Conservation (phyloP, 177 flowering plant species). For the Vitis hybrid region DNA sequence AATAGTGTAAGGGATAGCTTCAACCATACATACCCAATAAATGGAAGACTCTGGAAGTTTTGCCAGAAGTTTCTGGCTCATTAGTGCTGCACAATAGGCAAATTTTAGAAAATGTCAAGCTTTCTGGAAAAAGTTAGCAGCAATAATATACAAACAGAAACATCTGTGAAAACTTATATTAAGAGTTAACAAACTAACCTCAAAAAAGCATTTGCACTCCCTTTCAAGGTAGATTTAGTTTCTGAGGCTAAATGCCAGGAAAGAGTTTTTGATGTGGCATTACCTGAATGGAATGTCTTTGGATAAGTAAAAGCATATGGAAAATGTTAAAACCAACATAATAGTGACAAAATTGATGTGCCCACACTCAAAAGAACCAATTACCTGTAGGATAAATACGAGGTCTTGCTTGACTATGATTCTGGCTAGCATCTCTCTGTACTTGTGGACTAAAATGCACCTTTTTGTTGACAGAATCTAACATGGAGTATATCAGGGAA, state of each 20-base stretch:
- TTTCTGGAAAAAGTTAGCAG: slow-evolving; percentile 1
- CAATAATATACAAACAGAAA: background rate
- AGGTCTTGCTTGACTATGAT: slow-evolving; percentile 47
- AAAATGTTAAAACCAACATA: background rate
- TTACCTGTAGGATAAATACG: slow-evolving; percentile 71
- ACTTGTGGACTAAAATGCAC: slow-evolving; percentile 72
- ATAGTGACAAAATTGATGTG: background rate
- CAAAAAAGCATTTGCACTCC: slow-evolving; percentile 27
- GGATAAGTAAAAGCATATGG: slow-evolving; percentile 4
- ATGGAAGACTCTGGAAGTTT: slow-evolving; percentile 44
- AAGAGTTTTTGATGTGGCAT: slow-evolving; percentile 72
- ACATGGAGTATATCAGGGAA: slow-evolving; percentile 7
- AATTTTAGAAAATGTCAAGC: slow-evolving; percentile 7
- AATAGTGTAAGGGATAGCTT: background rate
- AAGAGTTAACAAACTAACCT: slow-evolving; percentile 36
- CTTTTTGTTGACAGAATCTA: slow-evolving; percentile 78
- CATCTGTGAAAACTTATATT: background rate
- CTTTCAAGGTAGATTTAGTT: slow-evolving; percentile 62
- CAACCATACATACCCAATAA: slow-evolving; percentile 44
- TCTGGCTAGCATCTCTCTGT: slow-evolving; percentile 58
- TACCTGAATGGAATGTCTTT: slow-evolving; percentile 33
- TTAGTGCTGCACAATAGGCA: slow-evolving; percentile 50
- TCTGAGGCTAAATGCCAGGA: slow-evolving; percentile 96
- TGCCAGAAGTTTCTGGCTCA: slow-evolving; percentile 35
- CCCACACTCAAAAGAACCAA: slow-evolving; percentile 4